Percentiles rank a stretch among this genome's conserved stretches.
These are phyloP conservation scores for Henckelia pumila DNA, from an alignment of 257 asterid species.

Conservation along the genomic window DNA sequence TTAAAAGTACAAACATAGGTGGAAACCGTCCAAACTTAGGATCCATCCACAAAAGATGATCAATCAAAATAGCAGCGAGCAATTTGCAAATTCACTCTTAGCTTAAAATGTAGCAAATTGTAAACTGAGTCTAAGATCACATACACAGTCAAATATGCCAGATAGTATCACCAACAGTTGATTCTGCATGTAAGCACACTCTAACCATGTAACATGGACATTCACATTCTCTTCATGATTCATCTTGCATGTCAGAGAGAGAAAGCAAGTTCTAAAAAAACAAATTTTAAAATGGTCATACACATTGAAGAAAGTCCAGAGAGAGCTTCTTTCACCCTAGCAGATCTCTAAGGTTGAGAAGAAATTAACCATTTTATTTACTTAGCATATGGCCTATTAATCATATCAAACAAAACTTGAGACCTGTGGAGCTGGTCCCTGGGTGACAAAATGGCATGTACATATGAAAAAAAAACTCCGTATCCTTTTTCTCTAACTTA, in stretches of 20 bases:
- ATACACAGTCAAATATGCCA: constrained; percentile 4
- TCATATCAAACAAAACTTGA: not conserved
- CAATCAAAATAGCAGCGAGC: not conserved
- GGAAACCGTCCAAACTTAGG: not conserved
- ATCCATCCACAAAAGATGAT: constrained; percentile 1
- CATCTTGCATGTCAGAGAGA: constrained; percentile 4
- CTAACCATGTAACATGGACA: constrained; percentile 1
- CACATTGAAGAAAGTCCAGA: not conserved
- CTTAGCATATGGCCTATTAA: constrained; percentile 5
- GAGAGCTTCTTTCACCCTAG: not conserved
- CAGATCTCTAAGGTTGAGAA: not conserved
- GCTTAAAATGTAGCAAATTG: not conserved
- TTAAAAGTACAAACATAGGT: constrained; percentile 14
- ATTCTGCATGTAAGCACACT: constrained; percentile 3
- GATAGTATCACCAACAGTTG: not conserved
- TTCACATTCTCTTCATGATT: not conserved
- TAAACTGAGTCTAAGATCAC: constrained; percentile 6
- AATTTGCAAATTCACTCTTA: not conserved
- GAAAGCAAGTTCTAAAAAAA: not conserved
- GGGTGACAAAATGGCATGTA: not conserved
- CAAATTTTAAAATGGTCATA: not conserved
- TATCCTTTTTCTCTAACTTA: not conserved
- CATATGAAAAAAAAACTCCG: not conserved
- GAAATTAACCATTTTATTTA: not conserved
- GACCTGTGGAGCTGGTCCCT: not conserved